A percentile compares a stretch with the other conserved stretches of the same genome.
Evolutionary conservation across 2,329 filamentous ascomycete species (phyloP).

Genomic region (Clonostachys rhizophaga): DNA sequence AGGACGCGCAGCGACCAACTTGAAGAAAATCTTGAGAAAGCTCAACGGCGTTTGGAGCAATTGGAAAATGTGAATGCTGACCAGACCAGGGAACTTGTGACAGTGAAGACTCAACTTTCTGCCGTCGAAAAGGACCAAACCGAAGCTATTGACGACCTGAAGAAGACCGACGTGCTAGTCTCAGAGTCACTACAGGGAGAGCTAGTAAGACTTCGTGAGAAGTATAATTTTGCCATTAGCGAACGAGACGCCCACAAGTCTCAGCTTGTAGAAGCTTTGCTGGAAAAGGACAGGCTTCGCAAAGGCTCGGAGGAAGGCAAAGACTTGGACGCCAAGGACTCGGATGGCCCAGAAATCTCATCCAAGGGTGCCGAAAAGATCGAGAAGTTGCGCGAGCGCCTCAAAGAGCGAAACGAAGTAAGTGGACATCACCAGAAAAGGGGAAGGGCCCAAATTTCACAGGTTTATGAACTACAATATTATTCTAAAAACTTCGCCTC

Average conservation of each 20-base stretch:
- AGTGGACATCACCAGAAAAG: conserved; percentile 21
- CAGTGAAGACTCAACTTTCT: conserved; percentile 46
- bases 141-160: conserved; percentile 52
- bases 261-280: conserved; percentile 54
- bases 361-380: conserved; percentile 46
- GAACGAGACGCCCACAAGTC: conserved; percentile 54
- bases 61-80: conserved; percentile 46
- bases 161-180: conserved; percentile 54
- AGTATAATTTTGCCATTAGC: conserved; percentile 39
- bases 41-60: conserved; percentile 32
- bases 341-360: conserved; percentile 24
- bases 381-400: conserved; percentile 50
- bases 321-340: conserved; percentile 31
- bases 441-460: background rate
- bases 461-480: no score
- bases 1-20: conserved; percentile 40
- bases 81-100: conserved; percentile 49
- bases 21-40: conserved; percentile 40
- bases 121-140: conserved; percentile 49
- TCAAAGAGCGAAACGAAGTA: conserved; percentile 56
- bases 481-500: no score
- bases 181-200: conserved; percentile 54
- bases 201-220: conserved; percentile 48
- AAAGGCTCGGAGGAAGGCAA: conserved; percentile 45
- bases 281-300: conserved; percentile 56